Percentiles rank a stretch among this genome's conserved stretches.
Evolutionary conservation across 2,329 filamentous ascomycete species (phyloP).

Genomic region (Scytalidium sp.): DNA sequence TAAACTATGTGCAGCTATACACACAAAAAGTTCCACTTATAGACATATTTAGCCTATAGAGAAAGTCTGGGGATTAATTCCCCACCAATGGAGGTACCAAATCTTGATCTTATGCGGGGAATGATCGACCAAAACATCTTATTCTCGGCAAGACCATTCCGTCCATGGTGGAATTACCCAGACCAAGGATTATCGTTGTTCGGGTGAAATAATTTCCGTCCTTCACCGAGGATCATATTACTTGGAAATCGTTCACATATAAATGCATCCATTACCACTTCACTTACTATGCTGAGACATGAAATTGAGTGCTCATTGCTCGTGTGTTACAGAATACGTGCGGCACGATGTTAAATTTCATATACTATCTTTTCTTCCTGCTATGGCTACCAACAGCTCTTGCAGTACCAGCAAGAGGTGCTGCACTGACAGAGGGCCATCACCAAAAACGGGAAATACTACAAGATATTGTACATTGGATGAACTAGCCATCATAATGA

Average conservation of each 20-base stretch:
- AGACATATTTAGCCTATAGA: not conserved
- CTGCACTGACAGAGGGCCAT: not conserved
- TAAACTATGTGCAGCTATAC: too few species aligned
- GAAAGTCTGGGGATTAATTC: not conserved
- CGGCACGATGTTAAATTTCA: not conserved
- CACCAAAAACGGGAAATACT: not conserved
- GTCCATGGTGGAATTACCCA: too few species aligned
- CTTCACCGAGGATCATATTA: too few species aligned
- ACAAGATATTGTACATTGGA: not conserved
- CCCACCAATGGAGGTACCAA: not conserved
- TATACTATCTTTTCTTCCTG: not conserved
- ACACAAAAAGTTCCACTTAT: too few species aligned
- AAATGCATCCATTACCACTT: too few species aligned
- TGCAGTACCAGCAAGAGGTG: not conserved
- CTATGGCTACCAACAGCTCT: not conserved
- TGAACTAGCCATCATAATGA: not conserved
- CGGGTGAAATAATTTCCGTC: too few species aligned
- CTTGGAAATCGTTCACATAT: too few species aligned
- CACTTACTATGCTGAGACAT: too few species aligned
- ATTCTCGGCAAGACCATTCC: not conserved
- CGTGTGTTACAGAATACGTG: not conserved
- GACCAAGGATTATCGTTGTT: too few species aligned
- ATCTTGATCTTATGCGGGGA: not conserved
- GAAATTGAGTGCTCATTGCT: not conserved
- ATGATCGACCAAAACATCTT: not conserved